These are phyloP conservation scores for Furcasterigmium sp. DNA, from an alignment of 2,329 filamentous ascomycete genomes.

Conservation along the genomic window DNA sequence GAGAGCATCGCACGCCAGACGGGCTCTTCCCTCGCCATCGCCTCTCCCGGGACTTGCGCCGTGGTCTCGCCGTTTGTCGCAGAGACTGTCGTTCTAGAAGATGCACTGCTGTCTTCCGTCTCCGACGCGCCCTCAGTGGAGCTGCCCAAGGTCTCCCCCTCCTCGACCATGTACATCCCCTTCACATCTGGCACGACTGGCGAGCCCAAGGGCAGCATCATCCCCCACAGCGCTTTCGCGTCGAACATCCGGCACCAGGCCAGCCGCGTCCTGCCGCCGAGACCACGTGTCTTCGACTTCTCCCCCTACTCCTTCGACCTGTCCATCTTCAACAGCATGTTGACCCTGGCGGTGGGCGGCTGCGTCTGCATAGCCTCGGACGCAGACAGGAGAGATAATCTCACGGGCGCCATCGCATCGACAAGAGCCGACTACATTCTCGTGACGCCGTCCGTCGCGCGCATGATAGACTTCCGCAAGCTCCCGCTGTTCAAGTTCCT, in stretches of 20 bases:
- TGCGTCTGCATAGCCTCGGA: slow-evolving; percentile 31
- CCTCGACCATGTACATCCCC: slow-evolving; percentile 22
- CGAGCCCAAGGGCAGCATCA: slow-evolving; percentile 69
- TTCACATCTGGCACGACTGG: slow-evolving; percentile 69
- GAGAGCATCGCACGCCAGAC: background rate
- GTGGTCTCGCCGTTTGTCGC: background rate
- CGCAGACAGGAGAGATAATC: slow-evolving; percentile 26
- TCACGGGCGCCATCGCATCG: slow-evolving; percentile 6
- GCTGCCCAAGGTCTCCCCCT: too few relatives aligned
- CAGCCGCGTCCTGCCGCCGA: too few relatives aligned
- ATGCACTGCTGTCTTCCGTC: background rate
- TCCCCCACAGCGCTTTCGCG: slow-evolving; percentile 15
- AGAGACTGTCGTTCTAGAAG: background rate
- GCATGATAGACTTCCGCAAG: slow-evolving; percentile 3
- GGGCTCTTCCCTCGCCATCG: background rate
- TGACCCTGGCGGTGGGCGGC: slow-evolving; percentile 27
- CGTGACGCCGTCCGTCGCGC: slow-evolving; percentile 10
- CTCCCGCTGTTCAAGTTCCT: slow-evolving; percentile 7
- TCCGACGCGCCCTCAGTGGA: too few relatives aligned
- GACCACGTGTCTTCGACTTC: slow-evolving; percentile 12
- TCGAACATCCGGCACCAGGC: background rate
- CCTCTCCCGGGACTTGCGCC: too few relatives aligned
- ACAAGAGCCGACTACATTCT: slow-evolving; percentile 10
- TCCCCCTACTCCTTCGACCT: slow-evolving; percentile 30
- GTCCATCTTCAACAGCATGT: slow-evolving; percentile 29